These are phyloP conservation scores for Penicillium hesseltinei DNA, from an alignment of 2,329 filamentous ascomycete genomes.

Conservation along the genomic window DNA sequence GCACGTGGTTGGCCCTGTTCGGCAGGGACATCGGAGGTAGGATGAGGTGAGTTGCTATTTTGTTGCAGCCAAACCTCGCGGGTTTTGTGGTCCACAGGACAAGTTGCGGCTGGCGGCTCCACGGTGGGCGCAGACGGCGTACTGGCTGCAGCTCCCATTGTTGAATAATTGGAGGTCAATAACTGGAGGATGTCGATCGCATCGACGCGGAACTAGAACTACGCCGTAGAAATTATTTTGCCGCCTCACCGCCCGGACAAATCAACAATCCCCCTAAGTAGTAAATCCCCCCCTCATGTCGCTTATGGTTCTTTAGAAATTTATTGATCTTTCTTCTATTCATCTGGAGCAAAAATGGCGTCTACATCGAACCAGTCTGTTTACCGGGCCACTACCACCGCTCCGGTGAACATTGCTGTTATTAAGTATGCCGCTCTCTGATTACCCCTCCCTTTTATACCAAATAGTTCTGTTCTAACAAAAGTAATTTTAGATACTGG, in stretches of 20 bases:
- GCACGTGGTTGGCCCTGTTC: constrained; percentile 26
- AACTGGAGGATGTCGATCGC: constrained; percentile 18
- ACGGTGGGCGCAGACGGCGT: constrained; percentile 32
- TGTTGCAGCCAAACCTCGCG: constrained; percentile 79
- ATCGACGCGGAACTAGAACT: constrained; percentile 8
- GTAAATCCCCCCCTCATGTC: constrained; percentile 17
- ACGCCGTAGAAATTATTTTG: constrained; percentile 21
- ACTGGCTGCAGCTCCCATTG: constrained; percentile 42
- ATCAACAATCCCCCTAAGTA: constrained; percentile 15
- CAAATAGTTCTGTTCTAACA: constrained; percentile 11
- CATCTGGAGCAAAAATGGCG: constrained; percentile 29
- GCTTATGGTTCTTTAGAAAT: constrained; percentile 5
- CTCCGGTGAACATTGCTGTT: constrained; percentile 96
- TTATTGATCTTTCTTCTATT: background rate
- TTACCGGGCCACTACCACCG: constrained; percentile 91
- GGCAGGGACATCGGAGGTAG: constrained; percentile 26
- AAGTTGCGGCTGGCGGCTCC: constrained; percentile 48
- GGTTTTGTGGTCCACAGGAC: constrained; percentile 87
- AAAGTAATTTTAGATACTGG: constrained; percentile 66
- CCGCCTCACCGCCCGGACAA: constrained; percentile 21
- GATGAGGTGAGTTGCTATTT: constrained; percentile 39
- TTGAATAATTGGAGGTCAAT: constrained; percentile 13
- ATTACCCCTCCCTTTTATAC: constrained; percentile 18
- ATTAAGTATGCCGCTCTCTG: constrained; percentile 67
- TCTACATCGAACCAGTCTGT: constrained; percentile 50